Evolutionary conservation across 2,329 filamentous ascomycete genomes (phyloP), one percentile per base, ranked within the genome.

Genomic region (Cladosporium sp.): DNA sequence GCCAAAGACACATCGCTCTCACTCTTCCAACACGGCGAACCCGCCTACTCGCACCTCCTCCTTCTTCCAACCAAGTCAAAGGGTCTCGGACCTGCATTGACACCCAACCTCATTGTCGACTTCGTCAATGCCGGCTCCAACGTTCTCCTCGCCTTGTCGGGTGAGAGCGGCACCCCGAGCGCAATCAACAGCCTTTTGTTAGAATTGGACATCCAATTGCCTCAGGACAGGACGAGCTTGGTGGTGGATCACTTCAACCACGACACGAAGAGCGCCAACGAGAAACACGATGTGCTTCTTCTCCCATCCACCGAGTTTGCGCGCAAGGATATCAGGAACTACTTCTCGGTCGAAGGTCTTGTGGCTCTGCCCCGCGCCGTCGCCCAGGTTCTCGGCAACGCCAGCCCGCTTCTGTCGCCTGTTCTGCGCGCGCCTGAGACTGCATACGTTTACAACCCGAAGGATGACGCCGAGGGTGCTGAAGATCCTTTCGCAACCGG

Each of bases 211-310:
- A 87, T 99, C 64, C 78, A 84, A 59, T 81, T 96, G n/a, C 89
- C 93, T 34, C 73, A 82, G 30, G 92, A 96, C 71, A 88, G 91
- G 64, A 89, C 86, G 50, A 84, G 88, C 51, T 76, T 92, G 52
- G 86, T 96, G 5, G 85, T 97, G 55, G 93, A 97, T 72, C 93
- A 99, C 76, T 96, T 97, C 82, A 87, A 89, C 74, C 93, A 93
- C 73, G 92, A 97, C 65, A 77, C 80, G 51, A 61, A 80, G 27
- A 89, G 86, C 36, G 86, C 92, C 4, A 66, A 83, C 43, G 90
- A 96, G 57, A 81, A 84, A 65, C 93, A 99, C 71, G 89, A 97
- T 71, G 88, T 96, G 24, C 77, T 99, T 39, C 78, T 96, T 24
- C 73, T 96, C 45, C 81, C 87, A 38, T 77, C 82, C 30, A 88